Base-by-base conservation (phyloP, 768 basidiomycete genomes). In the Leucosporidium creatinivorum region DNA sequence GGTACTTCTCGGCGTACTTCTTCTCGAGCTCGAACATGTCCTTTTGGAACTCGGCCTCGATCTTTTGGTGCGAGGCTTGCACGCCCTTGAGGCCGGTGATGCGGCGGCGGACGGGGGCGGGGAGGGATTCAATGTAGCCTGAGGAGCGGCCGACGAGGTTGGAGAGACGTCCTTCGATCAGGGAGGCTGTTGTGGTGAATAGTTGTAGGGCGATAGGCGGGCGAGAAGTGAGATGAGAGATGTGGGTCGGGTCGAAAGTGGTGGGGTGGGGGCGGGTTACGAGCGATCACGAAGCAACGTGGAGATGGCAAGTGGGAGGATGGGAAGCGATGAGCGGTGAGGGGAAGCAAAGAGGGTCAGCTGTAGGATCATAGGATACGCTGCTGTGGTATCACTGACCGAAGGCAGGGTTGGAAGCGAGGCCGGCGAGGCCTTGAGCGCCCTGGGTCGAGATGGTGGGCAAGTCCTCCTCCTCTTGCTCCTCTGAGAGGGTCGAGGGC, bases 21-120 rank as follows among this genome's bases (percentile, higher is more conserved):
- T 93, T 91, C 83, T 98, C 93, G 63, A 98, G 83, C 79, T 93
- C 91, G 56, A 96, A 82, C 75, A 93, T 91, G 79, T 97, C 94
- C 77, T 87, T 85, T 80, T 97, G 96, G 83, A 93, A 91, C 82
- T 92, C 85, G 75, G 88, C 88, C 77, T 96, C 91, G 54, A 97
- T 83, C 74, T 91, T 87, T 73, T 87, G 85, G 79, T 96, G 92
- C 81, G 91, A 87, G 74, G 85, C 85, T 79, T 97, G 94, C 54
- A 99, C 83, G 61, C 93, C 94, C 79, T 96, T 94, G 76, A 99
- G 82, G 21, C 86, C 94, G 80, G 93, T 89, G 74, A 99, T 80
- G 75, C 86, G 89, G 79, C 85, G 82, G 80, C 89, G 89, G 75
- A 93, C 85, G 54, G 87, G 85, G 56, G 83, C 79, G 17, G 93